Evolutionary conservation across 768 basidiomycete species (phyloP).

Genomic region (Termitomyces sp.): DNA sequence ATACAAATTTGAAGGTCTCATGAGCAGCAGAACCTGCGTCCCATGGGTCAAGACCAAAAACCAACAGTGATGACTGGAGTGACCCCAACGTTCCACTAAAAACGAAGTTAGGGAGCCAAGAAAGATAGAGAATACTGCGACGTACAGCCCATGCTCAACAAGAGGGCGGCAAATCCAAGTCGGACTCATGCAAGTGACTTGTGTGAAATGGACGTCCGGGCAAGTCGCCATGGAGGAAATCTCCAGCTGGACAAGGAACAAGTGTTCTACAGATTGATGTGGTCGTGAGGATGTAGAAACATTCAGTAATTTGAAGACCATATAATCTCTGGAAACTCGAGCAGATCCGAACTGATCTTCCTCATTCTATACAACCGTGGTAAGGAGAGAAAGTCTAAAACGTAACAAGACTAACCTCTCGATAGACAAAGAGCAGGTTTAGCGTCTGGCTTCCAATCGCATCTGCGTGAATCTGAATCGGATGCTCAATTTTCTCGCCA

Average conservation of each 20-base stretch:
- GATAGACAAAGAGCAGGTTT: conserved; percentile 59
- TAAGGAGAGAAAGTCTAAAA: background rate
- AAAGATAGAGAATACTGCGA: conserved; percentile 9
- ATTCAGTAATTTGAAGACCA: conserved; percentile 56
- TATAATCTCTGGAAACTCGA: conserved; percentile 46
- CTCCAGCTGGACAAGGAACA: conserved; percentile 51
- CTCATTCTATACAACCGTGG: conserved; percentile 32
- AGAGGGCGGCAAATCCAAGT: conserved; percentile 53
- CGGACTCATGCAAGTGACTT: conserved; percentile 63
- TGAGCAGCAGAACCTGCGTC: conserved; percentile 26
- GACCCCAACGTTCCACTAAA: conserved; percentile 38
- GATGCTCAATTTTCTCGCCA: conserved; percentile 44
- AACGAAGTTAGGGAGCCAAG: background rate
- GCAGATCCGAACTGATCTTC: conserved; percentile 51
- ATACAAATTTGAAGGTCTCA: conserved; percentile 46
- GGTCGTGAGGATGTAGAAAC: conserved; percentile 47
- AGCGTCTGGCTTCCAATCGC: conserved; percentile 43
- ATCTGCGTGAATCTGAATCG: conserved; percentile 49
- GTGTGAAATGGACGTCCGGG: conserved; percentile 40
- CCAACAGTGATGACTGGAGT: conserved; percentile 39
- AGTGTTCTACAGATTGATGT: conserved; percentile 36
- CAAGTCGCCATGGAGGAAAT: conserved; percentile 43
- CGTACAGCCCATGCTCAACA: conserved; percentile 38
- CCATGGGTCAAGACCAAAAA: conserved; percentile 37
- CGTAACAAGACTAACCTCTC: conserved; percentile 31